Evolutionary conservation across 345 rosid species (phyloP), one percentile per base, ranked within the genome.

Genomic region (Schrenkiella parvula): DNA sequence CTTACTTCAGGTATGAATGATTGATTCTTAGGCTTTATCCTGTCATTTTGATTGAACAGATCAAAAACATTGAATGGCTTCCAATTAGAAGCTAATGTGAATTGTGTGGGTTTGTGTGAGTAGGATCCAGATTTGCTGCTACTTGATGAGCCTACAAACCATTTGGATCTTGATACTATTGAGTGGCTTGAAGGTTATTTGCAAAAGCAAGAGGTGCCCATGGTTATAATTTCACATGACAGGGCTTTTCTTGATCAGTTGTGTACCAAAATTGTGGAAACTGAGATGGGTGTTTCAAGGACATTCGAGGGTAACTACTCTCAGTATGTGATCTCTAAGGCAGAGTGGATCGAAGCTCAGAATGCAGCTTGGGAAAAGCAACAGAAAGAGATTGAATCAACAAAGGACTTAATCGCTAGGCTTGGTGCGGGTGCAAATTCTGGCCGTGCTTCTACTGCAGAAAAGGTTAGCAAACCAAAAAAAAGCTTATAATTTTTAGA

Each of bases 111-210:
- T 35, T 32, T 70, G 0, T 82, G 72, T 32, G 77, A 56, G 13
- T 85, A 93, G 97, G 91, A 91, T 31, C 98, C 97, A 1, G 98
- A 93, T 85, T 82, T 93, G 76, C 79, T 93, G 79, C 91, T 93
- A 54, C 79, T 91, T 68, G 98, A 93, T 84, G 97, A 93, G 70
- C 98, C 98, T 3, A 91, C 98, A 18, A 93, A 93, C 73, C 98
- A 93, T 79, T 89, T 93, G 52, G 98, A 93, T 73, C 95, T 93
- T 34, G 98, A 91, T 75, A 89, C 98, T 0, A 91, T 93, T 7
- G 98, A 91, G 80, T 93, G 98, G 97, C 95, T 93, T 69, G 98
- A 93, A 86, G 87, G 92, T 32, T 93, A 93, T 73, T 84, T 93
- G 64, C 82, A 79, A 66, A 85, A 83, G 91, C 98, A 93, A 78